Conservation (phyloP, 139 green algal genomes). For the Volvox reticuliferus region DNA sequence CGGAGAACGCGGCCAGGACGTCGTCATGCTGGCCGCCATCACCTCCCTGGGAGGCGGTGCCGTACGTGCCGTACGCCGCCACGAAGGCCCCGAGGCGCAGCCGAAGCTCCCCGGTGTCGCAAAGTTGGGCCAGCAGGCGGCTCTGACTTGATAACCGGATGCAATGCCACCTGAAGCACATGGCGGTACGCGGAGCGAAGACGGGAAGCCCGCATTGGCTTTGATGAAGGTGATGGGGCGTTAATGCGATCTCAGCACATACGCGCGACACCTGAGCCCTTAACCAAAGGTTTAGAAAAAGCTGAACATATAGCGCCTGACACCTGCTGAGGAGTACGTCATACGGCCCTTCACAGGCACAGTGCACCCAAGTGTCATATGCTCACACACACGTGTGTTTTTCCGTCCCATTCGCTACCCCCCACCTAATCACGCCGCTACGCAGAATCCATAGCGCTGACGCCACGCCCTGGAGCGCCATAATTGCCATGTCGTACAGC, state of each 20-base stretch:
- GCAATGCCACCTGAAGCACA: neutral
- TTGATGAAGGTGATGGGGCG: too few species aligned
- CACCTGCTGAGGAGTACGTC: too few species aligned
- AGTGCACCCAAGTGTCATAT: too few species aligned
- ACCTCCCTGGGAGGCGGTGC: neutral
- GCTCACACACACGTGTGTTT: too few species aligned
- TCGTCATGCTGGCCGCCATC: constrained; percentile 7
- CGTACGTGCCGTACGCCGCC: constrained; percentile 22
- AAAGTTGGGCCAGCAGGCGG: neutral
- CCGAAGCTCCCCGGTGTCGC: constrained; percentile 39
- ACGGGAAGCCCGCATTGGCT: too few species aligned
- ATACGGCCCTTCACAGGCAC: too few species aligned
- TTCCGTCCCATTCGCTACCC: neutral
- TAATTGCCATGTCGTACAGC: constrained; percentile 21
- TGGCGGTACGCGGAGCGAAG: neutral
- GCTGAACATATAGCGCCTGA: too few species aligned
- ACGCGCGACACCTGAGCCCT: too few species aligned
- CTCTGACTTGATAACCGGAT: neutral
- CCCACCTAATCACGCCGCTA: neutral
- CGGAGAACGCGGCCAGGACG: neutral
- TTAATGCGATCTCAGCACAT: too few species aligned
- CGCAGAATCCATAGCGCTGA: constrained; percentile 44
- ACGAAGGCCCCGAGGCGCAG: constrained; percentile 36
- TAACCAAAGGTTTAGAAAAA: too few species aligned
- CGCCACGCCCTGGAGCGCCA: constrained; percentile 23